A percentile compares a stretch with the other conserved stretches of the same genome.
phyloP scores from a whole-genome alignment of 495 filamentous ascomycete species.

The Podospora pseudocomata region DNA sequence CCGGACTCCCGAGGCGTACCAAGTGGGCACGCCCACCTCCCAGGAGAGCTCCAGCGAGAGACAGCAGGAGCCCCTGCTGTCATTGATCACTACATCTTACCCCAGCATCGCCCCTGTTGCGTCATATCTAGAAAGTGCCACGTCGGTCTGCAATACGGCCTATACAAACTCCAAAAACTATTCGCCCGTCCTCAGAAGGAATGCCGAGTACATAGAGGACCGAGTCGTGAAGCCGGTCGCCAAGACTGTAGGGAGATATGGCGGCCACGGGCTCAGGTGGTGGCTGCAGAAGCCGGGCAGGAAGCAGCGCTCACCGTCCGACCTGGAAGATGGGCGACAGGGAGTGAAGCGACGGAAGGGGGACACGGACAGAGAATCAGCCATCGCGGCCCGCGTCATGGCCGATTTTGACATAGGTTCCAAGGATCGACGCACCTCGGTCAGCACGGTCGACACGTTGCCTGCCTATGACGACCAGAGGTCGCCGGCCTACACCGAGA shows the following conservation, averaged over 20 bases:
- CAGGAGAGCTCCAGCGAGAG: slow-evolving; percentile 2
- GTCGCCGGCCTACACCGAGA: slow-evolving; percentile 67
- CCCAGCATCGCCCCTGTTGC: slow-evolving; percentile 59
- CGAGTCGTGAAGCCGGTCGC: slow-evolving; percentile 73
- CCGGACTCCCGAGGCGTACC: slow-evolving; percentile 12
- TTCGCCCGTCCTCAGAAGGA: slow-evolving; percentile 75
- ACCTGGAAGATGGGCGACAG: slow-evolving; percentile 40
- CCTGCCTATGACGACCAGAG: slow-evolving; percentile 76
- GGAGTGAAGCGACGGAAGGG: slow-evolving; percentile 61
- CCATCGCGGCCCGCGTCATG: background rate
- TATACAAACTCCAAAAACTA: slow-evolving; percentile 84
- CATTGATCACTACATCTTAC: slow-evolving; percentile 74
- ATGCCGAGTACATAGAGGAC: slow-evolving; percentile 81
- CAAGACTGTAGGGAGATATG: slow-evolving; percentile 75
- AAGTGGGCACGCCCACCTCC: slow-evolving; percentile 22
- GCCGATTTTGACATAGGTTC: slow-evolving; percentile 9
- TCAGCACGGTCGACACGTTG: slow-evolving; percentile 60
- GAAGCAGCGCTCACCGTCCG: slow-evolving; percentile 39
- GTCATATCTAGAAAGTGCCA: slow-evolving; percentile 73
- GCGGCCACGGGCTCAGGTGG: slow-evolving; percentile 72
- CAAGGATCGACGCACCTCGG: slow-evolving; percentile 42
- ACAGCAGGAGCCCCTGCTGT: slow-evolving; percentile 68
- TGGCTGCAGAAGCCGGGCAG: slow-evolving; percentile 54
- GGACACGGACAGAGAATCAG: slow-evolving; percentile 13
- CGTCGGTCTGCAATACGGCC: slow-evolving; percentile 73